Percentiles rank a stretch among this genome's conserved stretches.
Conservation (phyloP, 306 rosid species). For the Adenanthera pavonina region DNA sequence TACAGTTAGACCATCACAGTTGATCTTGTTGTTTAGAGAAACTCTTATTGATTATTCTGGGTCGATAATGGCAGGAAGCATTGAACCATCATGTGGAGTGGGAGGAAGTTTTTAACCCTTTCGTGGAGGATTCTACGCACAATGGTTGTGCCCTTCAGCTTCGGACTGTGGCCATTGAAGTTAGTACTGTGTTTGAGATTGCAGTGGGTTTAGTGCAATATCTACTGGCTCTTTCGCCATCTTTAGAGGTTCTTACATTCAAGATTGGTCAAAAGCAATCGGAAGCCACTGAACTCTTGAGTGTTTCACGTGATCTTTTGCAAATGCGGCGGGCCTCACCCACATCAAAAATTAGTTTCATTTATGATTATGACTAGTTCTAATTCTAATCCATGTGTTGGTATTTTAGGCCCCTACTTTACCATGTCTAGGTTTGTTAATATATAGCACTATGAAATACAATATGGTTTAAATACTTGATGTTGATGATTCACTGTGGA, state of each 20-base stretch:
- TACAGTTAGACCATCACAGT: not conserved
- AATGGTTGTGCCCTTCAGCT: not conserved
- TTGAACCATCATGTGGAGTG: not conserved
- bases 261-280: not conserved
- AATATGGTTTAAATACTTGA: too few species aligned
- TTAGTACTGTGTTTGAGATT: not conserved
- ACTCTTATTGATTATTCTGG: not conserved
- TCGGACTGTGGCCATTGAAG: slow-evolving; percentile 11
- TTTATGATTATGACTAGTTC: not conserved
- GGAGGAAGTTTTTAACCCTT: not conserved
- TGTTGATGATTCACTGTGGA: too few species aligned
- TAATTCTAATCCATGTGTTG: too few species aligned
- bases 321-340: slow-evolving; percentile 21
- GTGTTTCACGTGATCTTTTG: slow-evolving; percentile 16
- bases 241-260: slow-evolving; percentile 23
- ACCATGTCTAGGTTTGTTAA: not conserved
- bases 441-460: not conserved
- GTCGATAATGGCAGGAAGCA: not conserved
- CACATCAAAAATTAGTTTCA: slow-evolving; percentile 19
- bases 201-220: not conserved
- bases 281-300: not conserved
- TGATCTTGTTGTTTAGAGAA: not conserved
- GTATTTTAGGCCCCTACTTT: too few species aligned
- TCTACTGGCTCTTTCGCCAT: slow-evolving; percentile 27
- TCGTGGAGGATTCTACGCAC: not conserved